phyloP scores from a whole-genome alignment of 495 filamentous ascomycete genomes.

The Parachaetomium inaequale region DNA sequence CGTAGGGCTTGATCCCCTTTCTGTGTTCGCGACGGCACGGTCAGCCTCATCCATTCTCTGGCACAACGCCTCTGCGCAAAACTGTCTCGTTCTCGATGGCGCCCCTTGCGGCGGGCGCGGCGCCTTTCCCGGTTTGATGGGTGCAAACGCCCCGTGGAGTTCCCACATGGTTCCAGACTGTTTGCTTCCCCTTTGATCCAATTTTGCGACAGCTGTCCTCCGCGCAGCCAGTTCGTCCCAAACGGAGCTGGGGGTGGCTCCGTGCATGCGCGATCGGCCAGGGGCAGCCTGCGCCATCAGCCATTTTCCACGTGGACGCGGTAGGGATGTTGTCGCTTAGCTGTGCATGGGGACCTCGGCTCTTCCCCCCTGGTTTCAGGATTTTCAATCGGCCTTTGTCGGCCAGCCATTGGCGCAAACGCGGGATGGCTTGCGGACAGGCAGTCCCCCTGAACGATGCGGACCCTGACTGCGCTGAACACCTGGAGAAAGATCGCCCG shows the following conservation, averaged over 20 bases:
- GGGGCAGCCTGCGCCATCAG: not conserved
- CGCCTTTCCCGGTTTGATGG: not conserved
- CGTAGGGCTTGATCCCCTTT: not conserved
- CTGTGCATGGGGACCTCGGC: constrained; percentile 13
- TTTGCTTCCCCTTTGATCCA: not conserved
- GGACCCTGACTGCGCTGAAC: not conserved
- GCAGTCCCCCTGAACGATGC: constrained; percentile 4
- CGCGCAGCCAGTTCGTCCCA: not conserved
- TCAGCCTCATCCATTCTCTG: not conserved
- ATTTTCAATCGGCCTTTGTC: not conserved
- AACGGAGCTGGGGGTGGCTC: not conserved
- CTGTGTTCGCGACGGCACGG: not conserved
- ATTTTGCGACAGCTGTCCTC: not conserved
- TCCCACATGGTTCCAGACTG: not conserved
- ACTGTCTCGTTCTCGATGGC: not conserved
- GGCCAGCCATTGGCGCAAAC: not conserved
- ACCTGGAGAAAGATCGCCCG: not conserved
- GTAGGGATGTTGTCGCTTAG: constrained; percentile 9
- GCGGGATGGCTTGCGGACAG: constrained; percentile 7
- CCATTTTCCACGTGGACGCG: constrained; percentile 8
- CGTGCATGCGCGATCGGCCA: not conserved
- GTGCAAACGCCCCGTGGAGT: not conserved
- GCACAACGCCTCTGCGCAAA: not conserved
- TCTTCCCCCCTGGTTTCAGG: constrained; percentile 16
- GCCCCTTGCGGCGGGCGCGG: not conserved